Evolutionary conservation across 495 filamentous ascomycete genomes (phyloP), one percentile per base, ranked within the genome.

Genomic region (Lasiosphaeria miniovina): DNA sequence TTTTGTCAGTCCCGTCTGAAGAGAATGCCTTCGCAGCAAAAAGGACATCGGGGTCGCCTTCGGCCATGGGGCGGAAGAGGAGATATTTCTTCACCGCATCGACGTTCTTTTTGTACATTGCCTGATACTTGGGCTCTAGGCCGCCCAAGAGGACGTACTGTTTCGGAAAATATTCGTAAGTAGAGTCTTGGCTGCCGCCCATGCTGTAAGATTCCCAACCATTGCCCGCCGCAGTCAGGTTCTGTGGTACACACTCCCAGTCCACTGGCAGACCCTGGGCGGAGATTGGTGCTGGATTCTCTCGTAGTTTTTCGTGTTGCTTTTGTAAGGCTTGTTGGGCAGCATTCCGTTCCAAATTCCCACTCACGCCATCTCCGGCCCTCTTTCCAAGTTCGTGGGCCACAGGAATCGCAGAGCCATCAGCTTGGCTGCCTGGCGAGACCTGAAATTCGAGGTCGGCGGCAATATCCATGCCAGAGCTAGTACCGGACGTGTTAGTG

Each of bases 91-190:
- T 90, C 43, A 86, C 84, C 1, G 84, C 82, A 6, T 90, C 83
- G 53, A 86, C 83, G 32, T 86, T 83, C 55, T 82, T 86, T 54
- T 87, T 80, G 69, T 97, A 95, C 87, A 98, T 88, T 12, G 75
- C 80, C 55, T 80, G 81, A 70, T 98, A 98, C 71, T 95, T 90
- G 4, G 86, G 81, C 55, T 86, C 87, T 33, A 86, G 74, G 10
- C 93, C 95, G 56, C 94, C 95, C 12, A 98, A 83, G 32, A 98
- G 83, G 6, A 88, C 61, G 66, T 80, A 88, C 69, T 87, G 73
- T 68, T 98, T 98, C 32, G 95, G 89, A 54, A 98, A 81, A 70
- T 98, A 98, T 70, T 98, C 94, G 70, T 97, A 98, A 2, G 90
- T 86, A 14, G 91, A 96, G 70, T 98, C 94, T 56, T 92, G 88